Evolutionary conservation across 345 rosid species (phyloP), one percentile per base, ranked within the genome.

Genomic region (Bruguiera parviflora): DNA sequence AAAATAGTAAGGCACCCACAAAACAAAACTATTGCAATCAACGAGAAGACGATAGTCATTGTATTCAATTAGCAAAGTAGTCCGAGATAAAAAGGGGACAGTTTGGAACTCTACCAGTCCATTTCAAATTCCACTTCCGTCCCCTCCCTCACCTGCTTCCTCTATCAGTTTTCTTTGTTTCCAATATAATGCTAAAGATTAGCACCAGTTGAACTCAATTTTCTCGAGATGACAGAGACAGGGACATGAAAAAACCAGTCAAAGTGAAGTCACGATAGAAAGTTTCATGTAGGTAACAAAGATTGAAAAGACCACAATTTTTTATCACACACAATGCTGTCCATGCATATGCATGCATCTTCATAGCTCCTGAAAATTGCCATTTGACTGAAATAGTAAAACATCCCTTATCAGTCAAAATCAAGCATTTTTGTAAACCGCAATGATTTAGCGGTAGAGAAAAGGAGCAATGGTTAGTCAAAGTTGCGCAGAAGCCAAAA

Each of bases 311-410:
- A 13, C 15, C 49, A 43, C 2, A 33, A 33, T 33, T 33, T 33
- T 33, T 33, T 1, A 33, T 33, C 37, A 33, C 37, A 33, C 37
- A 33, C 6, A 6, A 33, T 9, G 7, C 24, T 53, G 69, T 67
- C 67, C 76, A 67, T 67, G 74, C 78, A 80, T 33, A 33, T 65
- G 63, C 22, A n/a, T 35, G 21, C 24, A 52, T 20, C 56, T 9
- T 39, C 28, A 15, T 43, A 3, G 49, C 16, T 43, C 19, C 6
- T 13, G 0, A 43, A 10, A 51, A 58, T 31, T 56, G 55, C 58
- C 47, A 56, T 39, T 63, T 56, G 73, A 70, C 65, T 59, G 3
- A 15, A 35, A n/a, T 52, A 11, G 15, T 16, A 11, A 58, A 19
- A 8, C 62, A 62, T 58, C 28, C 53, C 58, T 21, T 46, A 11